A percentile compares a stretch with the other conserved stretches of the same genome.
Conservation (phyloP, 805 yeast genomes). For the Yarrowia alimentaria region DNA sequence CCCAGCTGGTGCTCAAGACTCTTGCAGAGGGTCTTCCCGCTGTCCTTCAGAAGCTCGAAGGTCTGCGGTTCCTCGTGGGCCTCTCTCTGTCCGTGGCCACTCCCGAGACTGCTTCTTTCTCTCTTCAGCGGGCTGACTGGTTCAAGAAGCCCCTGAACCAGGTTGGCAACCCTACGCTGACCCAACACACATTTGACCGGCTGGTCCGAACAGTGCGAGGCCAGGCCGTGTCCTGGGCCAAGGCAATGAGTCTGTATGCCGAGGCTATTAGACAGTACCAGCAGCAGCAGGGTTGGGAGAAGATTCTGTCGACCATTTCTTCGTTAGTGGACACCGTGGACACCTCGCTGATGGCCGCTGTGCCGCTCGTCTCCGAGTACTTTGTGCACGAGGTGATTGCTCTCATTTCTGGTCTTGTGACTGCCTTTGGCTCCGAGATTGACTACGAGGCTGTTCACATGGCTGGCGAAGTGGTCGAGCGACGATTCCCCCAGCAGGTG, state of each 20-base stretch:
- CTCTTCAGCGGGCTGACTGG: slow-evolving; percentile 22
- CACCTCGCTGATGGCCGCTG: slow-evolving; percentile 26
- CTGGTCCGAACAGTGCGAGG: slow-evolving; percentile 17
- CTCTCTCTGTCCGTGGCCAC: slow-evolving; percentile 25
- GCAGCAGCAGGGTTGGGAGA: slow-evolving; percentile 27
- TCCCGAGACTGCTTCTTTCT: slow-evolving; percentile 16
- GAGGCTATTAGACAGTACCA: slow-evolving; percentile 28
- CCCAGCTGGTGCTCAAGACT: slow-evolving; percentile 23
- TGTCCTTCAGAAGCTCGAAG: slow-evolving; percentile 19
- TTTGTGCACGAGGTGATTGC: slow-evolving; percentile 23
- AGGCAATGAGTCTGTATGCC: slow-evolving; percentile 26
- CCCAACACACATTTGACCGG: slow-evolving; percentile 25
- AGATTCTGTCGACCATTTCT: slow-evolving; percentile 24
- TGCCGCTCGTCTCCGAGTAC: slow-evolving; percentile 24
- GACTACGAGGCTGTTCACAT: slow-evolving; percentile 26
- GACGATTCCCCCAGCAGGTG: slow-evolving; percentile 25
- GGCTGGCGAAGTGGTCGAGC: slow-evolving; percentile 27
- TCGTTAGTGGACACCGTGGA: slow-evolving; percentile 25
- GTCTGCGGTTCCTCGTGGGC: slow-evolving; percentile 16
- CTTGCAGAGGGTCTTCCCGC: slow-evolving; percentile 13
- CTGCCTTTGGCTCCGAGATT: slow-evolving; percentile 22
- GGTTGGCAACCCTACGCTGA: slow-evolving; percentile 24
- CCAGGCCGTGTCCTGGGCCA: slow-evolving; percentile 26
- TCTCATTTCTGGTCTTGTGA: slow-evolving; percentile 21
- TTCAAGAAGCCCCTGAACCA: slow-evolving; percentile 14